phyloP scores from a whole-genome alignment of 495 filamentous ascomycete species.

The Tuber microsphaerosporum region DNA sequence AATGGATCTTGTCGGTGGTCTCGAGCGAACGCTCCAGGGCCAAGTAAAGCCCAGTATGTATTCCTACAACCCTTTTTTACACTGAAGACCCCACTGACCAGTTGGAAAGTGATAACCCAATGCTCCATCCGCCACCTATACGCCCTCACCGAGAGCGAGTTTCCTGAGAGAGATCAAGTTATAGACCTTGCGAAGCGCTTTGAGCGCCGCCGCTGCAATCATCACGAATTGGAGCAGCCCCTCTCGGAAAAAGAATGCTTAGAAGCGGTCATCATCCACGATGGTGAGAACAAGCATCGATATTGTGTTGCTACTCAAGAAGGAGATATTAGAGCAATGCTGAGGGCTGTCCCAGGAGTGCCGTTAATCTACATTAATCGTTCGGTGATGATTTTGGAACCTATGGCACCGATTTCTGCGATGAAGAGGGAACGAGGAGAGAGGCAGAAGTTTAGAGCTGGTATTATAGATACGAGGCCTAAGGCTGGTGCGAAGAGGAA shows the following conservation, averaged over 20 bases:
- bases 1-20: constrained; percentile 65
- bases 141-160: constrained; percentile 41
- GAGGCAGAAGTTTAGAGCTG: constrained; percentile 65
- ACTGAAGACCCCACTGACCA: constrained; percentile 14
- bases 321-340: constrained; percentile 49
- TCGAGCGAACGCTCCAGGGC: constrained; percentile 70
- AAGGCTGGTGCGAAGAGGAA: constrained; percentile 49
- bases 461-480: constrained; percentile 54
- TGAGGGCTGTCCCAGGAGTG: constrained; percentile 62
- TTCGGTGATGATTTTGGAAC: constrained; percentile 85
- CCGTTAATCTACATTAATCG: constrained; percentile 76
- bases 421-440: constrained; percentile 61
- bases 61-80: not conserved
- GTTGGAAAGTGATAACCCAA: constrained; percentile 54
- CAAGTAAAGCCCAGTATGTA: constrained; percentile 73
- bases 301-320: constrained; percentile 81
- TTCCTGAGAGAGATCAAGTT: constrained; percentile 52
- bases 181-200: constrained; percentile 65
- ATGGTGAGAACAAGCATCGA: constrained; percentile 72
- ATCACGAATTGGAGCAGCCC: constrained; percentile 71
- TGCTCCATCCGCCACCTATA: constrained; percentile 69
- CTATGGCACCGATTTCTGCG: constrained; percentile 62
- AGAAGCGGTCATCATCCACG: constrained; percentile 60
- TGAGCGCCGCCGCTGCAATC: constrained; percentile 81
- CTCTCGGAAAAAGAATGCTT: constrained; percentile 73